Base-by-base conservation (phyloP, 306 rosid species). In the Quercus cerris region DNA sequence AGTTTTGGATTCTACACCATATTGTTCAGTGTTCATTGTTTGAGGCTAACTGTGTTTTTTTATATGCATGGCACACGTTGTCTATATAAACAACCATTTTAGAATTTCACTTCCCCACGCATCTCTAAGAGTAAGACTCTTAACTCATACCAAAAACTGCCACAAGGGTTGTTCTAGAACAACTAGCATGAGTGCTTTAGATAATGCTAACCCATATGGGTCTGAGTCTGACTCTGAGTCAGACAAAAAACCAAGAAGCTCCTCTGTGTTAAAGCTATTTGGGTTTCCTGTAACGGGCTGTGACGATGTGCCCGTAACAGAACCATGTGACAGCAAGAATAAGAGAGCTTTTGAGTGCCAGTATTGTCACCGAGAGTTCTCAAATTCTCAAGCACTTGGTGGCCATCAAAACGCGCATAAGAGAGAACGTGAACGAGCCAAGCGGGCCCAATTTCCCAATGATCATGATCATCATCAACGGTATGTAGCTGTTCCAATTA, bases 371-470 rank as follows among this genome's bases (percentile, higher is more conserved):
- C 83, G 84, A 5, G 74, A 73, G 71, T 85, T 74, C 41, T 71
- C 72, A 3, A 81, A 18, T 56, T 81, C 85, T 44, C 88, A 85
- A 56, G 88, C 85, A 17, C 79, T 85, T 55, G 88, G 88, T 0
- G 88, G 88, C 13, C 88, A 85, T 69, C 87, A 84, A 59, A 84
- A 84, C 56, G 85, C 85, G 46, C 87, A 84, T 57, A 81, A 55
- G 78, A 61, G 52, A 49, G 88, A 85, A 66, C 69, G 88, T 38
- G 71, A 44, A 76, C 46, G 75, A 13, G 75, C 81, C 6, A 85
- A 74, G 73, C 35, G 70, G 75, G 76, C 82, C 58, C 62, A 59
- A 62, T 56, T 70, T 41, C 20, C 38, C 30, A 8, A 38, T 22
- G 28, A 19, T 56, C 74, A 27, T 73, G 41, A 5, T 69, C 73